phyloP scores from a whole-genome alignment of 345 rosid species.

The Carallia brachiata region DNA sequence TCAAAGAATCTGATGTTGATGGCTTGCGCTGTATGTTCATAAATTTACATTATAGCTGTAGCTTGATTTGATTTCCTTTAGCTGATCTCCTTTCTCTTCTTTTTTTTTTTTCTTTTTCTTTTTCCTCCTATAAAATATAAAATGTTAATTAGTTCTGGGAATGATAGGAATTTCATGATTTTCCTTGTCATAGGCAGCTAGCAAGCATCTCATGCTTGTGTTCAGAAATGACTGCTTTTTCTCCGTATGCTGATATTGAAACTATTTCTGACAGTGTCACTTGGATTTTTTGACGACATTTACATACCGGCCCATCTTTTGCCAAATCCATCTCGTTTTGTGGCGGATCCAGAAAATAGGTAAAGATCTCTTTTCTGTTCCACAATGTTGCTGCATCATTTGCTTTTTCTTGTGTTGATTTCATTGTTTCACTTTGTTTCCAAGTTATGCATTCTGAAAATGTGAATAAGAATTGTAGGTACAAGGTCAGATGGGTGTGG shows the following conservation, averaged over 20 bases:
- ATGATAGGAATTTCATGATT: too few relatives aligned
- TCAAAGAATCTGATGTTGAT: conserved; percentile 63
- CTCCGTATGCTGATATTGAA: conserved; percentile 12
- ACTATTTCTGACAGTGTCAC: conserved; percentile 58
- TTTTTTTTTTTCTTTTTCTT: too few relatives aligned
- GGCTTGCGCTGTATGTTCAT: conserved; percentile 75
- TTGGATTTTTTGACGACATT: conserved; percentile 91
- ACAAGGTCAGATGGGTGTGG: conserved; percentile 77
- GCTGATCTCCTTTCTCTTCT: too few relatives aligned
- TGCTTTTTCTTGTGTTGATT: not conserved
- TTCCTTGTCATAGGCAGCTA: too few relatives aligned
- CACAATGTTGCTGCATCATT: not conserved
- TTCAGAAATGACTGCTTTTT: too few relatives aligned
- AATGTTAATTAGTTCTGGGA: too few relatives aligned
- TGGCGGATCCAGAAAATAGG: conserved; percentile 55
- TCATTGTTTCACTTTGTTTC: not conserved
- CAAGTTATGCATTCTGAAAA: not conserved
- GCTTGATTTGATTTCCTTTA: not conserved
- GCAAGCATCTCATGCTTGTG: too few relatives aligned
- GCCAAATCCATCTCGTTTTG: conserved; percentile 46
- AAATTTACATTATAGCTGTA: not conserved
- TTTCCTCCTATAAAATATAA: too few relatives aligned
- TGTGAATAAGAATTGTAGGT: conserved; percentile 39
- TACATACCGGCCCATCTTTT: conserved; percentile 56
- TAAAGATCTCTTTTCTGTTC: conserved; percentile 18